Base-by-base conservation (phyloP, 2,329 filamentous ascomycete genomes). In the Alternaria atra region DNA sequence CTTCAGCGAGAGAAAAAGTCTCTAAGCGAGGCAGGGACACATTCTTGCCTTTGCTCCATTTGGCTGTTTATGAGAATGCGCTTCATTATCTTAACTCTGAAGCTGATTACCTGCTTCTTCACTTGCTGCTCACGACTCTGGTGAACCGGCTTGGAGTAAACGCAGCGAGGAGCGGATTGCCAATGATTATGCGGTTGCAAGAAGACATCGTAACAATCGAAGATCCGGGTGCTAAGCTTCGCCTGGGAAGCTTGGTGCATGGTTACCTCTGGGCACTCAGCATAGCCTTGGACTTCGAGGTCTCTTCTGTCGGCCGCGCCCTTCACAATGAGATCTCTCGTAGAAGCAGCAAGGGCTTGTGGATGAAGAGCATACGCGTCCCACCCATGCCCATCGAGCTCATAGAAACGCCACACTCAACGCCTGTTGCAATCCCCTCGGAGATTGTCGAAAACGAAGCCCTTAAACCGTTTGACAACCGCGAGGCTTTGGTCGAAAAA, bases 131-230 rank as follows among this genome's bases (percentile, higher is more conserved):
- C 37, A 83, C 87, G 10, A 91, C 87, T 56, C 83, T 97, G n/a
- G 86, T 93, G 8, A 84, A 88, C 59, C 89, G 88, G 58, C 84
- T 97, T 1, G 94, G 94, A 4, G 88, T 97, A 52, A 97, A 97
- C 74, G 91, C 92, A 15, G 86, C 86, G 5, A 87, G 90, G 59
- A 90, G 87, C 70, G 93, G 93, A 0, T 79, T 97, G 37, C 93
- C 94, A 2, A 97, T 97, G 93, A 86, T 97, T 10, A 89, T 96
- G 77, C 87, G 91, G 46, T 84, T 98, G 1, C 94, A 97, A 76
- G 92, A 97, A 71, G 92, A 95, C 64, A 91, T 95, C 32, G 84
- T 87, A 56, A 85, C 87, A 7, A 83, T 89, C 3, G 87, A 89
- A 47, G 85, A 86, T 25, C 88, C 90, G 0, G 77, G 87, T 42